Evolutionary conservation across 2,329 filamentous ascomycete genomes (phyloP).

Genomic region (Bipolaris gigantea): DNA sequence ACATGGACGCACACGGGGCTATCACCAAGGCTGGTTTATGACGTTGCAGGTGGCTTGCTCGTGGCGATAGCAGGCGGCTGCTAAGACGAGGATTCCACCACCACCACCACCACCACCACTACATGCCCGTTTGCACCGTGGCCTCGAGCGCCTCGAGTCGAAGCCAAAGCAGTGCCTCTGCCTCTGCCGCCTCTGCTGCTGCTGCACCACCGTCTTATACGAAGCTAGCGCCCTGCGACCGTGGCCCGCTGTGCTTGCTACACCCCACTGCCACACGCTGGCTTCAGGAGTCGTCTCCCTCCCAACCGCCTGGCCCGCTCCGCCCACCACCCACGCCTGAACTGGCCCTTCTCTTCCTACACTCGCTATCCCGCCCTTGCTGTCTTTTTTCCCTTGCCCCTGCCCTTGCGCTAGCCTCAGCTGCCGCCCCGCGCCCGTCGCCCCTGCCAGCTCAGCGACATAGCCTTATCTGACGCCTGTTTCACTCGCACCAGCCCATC

Average conservation of each 20-base stretch:
- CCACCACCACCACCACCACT: not conserved
- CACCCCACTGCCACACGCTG: constrained; percentile 17
- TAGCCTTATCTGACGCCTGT: constrained; percentile 17
- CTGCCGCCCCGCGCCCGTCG: constrained; percentile 9
- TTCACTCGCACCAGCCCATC: constrained; percentile 23
- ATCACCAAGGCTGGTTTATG: constrained; percentile 4
- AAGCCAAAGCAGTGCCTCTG: constrained; percentile 9
- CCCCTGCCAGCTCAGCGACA: constrained; percentile 24
- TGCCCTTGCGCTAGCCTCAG: constrained; percentile 1
- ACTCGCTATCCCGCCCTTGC: constrained; percentile 11
- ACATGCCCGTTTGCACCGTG: not conserved
- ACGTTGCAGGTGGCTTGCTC: constrained; percentile 8
- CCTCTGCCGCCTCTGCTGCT: too few relatives aligned
- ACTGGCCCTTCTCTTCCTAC: constrained; percentile 15
- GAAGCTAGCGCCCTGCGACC: constrained; percentile 16
- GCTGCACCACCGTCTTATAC: constrained; percentile 13
- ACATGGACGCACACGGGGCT: not conserved
- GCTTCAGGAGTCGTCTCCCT: constrained; percentile 19
- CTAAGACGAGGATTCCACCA: constrained; percentile 14
- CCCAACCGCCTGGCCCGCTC: constrained; percentile 9
- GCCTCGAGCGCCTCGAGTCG: constrained; percentile 5
- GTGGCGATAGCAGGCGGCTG: constrained; percentile 1
- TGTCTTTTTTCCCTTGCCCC: not conserved
- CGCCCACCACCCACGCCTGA: not conserved
- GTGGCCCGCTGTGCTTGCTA: constrained; percentile 7